Evolutionary conservation across 371 early-diverging fungal genomes (phyloP).

Genomic region (Globomyces sp.): DNA sequence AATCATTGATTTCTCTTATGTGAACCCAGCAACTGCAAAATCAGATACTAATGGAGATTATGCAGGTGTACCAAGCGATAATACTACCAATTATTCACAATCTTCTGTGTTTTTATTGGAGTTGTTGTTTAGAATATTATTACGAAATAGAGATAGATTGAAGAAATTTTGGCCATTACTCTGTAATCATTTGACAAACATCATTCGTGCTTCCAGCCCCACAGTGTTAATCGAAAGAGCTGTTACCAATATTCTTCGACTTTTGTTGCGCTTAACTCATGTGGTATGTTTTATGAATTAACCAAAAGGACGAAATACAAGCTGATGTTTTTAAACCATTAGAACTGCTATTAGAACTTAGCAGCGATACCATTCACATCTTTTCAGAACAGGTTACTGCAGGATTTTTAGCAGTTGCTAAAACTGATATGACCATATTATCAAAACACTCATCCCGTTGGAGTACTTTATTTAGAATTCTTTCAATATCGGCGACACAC

Average conservation of each 20-base stretch:
- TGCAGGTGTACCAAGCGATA: constrained; percentile 2
- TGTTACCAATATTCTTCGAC: constrained; percentile 1
- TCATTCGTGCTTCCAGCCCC: constrained; percentile 22
- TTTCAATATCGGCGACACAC: constrained; percentile 54
- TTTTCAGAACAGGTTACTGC: constrained; percentile 81
- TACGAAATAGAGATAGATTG: constrained; percentile 70
- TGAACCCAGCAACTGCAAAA: neutral
- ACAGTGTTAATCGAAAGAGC: neutral
- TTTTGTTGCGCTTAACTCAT: constrained; percentile 13
- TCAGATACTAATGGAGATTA: constrained; percentile 3
- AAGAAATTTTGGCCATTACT: constrained; percentile 55
- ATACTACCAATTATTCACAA: neutral
- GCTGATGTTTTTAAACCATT: constrained; percentile 58
- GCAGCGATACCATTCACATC: constrained; percentile 62
- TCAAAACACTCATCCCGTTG: constrained; percentile 23
- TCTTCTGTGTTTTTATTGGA: constrained; percentile 67
- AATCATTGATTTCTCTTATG: constrained; percentile 42
- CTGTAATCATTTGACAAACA: constrained; percentile 23
- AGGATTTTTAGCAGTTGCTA: constrained; percentile 65
- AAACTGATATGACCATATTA: constrained; percentile 48
- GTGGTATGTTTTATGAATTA: too few species aligned
- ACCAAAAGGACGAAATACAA: constrained; percentile 28
- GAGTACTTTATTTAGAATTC: constrained; percentile 21
- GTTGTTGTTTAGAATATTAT: constrained; percentile 67
- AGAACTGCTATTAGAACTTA: constrained; percentile 59